Evolutionary conservation across 169 alveolate genomes (phyloP).

Genomic region (Babesia ovata): DNA sequence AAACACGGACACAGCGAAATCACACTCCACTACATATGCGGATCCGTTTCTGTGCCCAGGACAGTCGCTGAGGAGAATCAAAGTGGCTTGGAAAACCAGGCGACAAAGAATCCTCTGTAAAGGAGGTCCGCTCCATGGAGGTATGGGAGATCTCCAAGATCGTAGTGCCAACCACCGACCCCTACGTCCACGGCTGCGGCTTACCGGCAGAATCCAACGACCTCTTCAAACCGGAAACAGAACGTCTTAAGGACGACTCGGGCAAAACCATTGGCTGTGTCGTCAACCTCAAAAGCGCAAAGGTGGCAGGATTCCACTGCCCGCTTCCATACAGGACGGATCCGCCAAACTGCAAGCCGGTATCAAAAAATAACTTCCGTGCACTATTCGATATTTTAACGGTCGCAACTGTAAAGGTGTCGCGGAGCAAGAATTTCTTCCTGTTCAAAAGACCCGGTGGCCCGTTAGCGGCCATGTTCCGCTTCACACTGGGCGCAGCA

Average conservation of each 20-base stretch:
- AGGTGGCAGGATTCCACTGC: slow-evolving; percentile 28
- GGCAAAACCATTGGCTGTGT: slow-evolving; percentile 36
- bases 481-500: too few relatives aligned
- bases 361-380: not conserved
- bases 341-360: slow-evolving; percentile 17
- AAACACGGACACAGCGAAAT: not conserved
- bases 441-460: not conserved
- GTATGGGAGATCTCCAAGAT: slow-evolving; percentile 30
- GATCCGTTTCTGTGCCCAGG: not conserved
- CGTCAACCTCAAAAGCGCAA: slow-evolving; percentile 2
- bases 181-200: slow-evolving; percentile 57
- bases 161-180: slow-evolving; percentile 33
- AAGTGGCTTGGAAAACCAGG: not conserved
- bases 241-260: not conserved
- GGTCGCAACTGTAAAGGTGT: not conserved
- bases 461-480: too few relatives aligned
- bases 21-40: slow-evolving; percentile 1
- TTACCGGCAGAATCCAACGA: slow-evolving; percentile 5
- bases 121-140: slow-evolving; percentile 19
- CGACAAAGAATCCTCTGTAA: not conserved
- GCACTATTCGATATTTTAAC: too few relatives aligned
- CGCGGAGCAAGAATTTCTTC: not conserved
- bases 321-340: slow-evolving; percentile 35
- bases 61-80: not conserved
- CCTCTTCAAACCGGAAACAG: slow-evolving; percentile 46